Evolutionary conservation across 2,329 filamentous ascomycete genomes (phyloP).

Genomic region (Clonostachys rosea): DNA sequence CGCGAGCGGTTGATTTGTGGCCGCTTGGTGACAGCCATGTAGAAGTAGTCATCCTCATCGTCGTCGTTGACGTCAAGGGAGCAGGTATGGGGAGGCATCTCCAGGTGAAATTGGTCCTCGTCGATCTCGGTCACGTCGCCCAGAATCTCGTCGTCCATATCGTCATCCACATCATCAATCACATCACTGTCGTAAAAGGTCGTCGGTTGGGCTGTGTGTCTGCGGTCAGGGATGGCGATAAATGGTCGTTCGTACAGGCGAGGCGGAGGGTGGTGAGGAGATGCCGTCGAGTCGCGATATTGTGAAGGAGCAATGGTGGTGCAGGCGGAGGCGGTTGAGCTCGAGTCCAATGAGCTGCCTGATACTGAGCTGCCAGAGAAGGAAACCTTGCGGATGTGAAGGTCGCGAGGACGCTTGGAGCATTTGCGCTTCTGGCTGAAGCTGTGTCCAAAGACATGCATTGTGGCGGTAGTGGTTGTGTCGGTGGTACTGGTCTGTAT

Average conservation of each 20-base stretch:
- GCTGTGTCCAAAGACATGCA: slow-evolving; percentile 28
- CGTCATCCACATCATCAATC: slow-evolving; percentile 13
- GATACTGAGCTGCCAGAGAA: slow-evolving; percentile 32
- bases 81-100: slow-evolving; percentile 19
- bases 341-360: slow-evolving; percentile 24
- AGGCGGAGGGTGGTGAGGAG: slow-evolving; percentile 28
- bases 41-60: slow-evolving; percentile 25
- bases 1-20: slow-evolving; percentile 26
- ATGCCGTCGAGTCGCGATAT: slow-evolving; percentile 8
- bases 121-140: slow-evolving; percentile 11
- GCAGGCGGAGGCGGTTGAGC: slow-evolving; percentile 20
- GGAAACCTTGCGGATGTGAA: slow-evolving; percentile 34
- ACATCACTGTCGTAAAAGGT: slow-evolving; percentile 17
- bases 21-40: slow-evolving; percentile 17
- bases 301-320: slow-evolving; percentile 4
- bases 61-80: slow-evolving; percentile 13
- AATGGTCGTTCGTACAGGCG: slow-evolving; percentile 27
- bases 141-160: slow-evolving; percentile 8
- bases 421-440: slow-evolving; percentile 28
- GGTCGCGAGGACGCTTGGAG: slow-evolving; percentile 23
- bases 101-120: slow-evolving; percentile 10
- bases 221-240: slow-evolving; percentile 2
- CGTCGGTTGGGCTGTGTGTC: slow-evolving; percentile 9
- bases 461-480: slow-evolving; percentile 10
- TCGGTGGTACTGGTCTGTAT: neutral